These are phyloP conservation scores for Cladosporium sp. DNA, from an alignment of 2,329 filamentous ascomycete species.

Conservation along the genomic window DNA sequence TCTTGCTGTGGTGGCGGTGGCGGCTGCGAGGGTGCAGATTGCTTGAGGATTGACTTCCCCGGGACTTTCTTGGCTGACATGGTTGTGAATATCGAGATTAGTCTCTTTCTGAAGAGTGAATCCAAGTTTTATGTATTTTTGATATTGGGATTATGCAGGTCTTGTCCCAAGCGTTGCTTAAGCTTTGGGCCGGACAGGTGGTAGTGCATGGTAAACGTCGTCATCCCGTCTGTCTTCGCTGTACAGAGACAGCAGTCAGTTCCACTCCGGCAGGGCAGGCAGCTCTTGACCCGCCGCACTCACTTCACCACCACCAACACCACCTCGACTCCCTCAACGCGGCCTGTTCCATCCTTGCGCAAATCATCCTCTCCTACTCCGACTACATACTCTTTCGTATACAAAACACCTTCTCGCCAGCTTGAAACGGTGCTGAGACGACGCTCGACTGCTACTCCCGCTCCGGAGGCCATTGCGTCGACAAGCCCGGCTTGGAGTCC, in stretches of 20 bases:
- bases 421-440: constrained; percentile 1
- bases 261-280: too few relatives aligned
- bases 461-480: constrained; percentile 5
- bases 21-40: constrained; percentile 25
- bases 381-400: background rate
- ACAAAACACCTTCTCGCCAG: background rate
- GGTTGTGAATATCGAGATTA: background rate
- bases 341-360: background rate
- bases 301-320: background rate
- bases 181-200: background rate
- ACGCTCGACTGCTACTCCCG: background rate
- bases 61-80: constrained; percentile 27
- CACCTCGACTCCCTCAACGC: too few relatives aligned
- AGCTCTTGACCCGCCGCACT: background rate
- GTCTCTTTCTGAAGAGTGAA: too few relatives aligned
- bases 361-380: background rate
- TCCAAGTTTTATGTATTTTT: too few relatives aligned
- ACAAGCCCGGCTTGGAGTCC: background rate
- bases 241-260: too few relatives aligned
- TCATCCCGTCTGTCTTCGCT: background rate
- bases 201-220: background rate
- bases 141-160: too few relatives aligned
- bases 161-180: background rate
- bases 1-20: constrained; percentile 19
- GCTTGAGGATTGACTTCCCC: constrained; percentile 46